Evolutionary conservation across 2,329 filamentous ascomycete genomes (phyloP).

Genomic region (Phialophora chinensis): DNA sequence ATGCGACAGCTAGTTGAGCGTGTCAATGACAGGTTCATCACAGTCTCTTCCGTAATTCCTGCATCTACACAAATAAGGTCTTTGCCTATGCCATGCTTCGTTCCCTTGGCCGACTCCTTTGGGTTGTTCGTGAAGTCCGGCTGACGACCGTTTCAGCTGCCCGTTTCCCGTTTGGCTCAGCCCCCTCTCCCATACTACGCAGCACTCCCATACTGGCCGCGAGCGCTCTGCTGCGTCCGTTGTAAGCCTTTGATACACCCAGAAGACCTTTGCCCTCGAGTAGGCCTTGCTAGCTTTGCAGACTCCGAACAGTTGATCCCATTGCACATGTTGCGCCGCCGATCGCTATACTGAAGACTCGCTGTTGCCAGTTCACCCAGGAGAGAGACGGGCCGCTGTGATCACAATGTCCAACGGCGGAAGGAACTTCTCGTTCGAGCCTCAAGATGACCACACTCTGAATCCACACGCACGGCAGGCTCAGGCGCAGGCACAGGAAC

Average conservation of each 20-base stretch:
- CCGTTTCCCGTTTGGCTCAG: neutral
- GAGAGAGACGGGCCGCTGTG: conserved; percentile 17
- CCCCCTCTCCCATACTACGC: neutral
- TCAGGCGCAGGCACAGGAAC: conserved; percentile 19
- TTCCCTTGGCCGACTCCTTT: neutral
- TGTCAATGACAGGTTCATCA: neutral
- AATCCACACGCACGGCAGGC: conserved; percentile 13
- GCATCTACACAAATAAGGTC: neutral
- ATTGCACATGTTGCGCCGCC: neutral
- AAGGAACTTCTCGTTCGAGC: conserved; percentile 41
- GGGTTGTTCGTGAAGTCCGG: neutral
- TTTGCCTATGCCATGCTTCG: neutral
- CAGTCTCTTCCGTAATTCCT: neutral
- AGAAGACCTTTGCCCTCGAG: neutral
- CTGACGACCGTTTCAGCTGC: neutral
- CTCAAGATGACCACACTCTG: conserved; percentile 35
- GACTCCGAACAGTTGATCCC: neutral
- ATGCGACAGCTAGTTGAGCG: neutral
- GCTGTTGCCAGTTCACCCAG: neutral
- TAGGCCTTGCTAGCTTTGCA: neutral
- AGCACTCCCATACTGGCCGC: neutral
- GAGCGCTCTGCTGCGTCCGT: too few relatives aligned
- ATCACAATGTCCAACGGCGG: conserved; percentile 30
- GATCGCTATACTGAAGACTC: neutral
- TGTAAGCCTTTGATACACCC: too few relatives aligned